Evolutionary conservation across 2,329 filamentous ascomycete species (phyloP).

Genomic region (Talaromyces sp.): DNA sequence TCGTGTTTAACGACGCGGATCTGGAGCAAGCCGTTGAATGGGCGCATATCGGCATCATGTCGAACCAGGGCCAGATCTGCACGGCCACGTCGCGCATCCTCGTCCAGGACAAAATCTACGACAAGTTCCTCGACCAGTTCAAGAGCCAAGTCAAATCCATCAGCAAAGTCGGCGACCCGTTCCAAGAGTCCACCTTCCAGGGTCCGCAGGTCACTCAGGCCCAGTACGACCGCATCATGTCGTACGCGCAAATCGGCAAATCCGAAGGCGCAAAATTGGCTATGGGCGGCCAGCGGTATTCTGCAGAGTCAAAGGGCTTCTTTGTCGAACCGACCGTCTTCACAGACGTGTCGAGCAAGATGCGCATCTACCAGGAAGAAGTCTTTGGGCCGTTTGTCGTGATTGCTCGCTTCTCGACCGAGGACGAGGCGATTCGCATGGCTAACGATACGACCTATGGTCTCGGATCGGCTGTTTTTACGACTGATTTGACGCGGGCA

Average conservation of each 20-base stretch:
- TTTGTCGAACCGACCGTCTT: slow-evolving; percentile 37
- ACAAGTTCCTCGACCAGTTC: slow-evolving; percentile 34
- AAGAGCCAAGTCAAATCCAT: slow-evolving; percentile 26
- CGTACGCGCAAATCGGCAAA: slow-evolving; percentile 40
- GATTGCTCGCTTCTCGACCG: slow-evolving; percentile 33
- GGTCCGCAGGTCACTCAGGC: slow-evolving; percentile 42
- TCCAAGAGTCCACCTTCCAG: slow-evolving; percentile 34
- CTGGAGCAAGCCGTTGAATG: slow-evolving; percentile 49
- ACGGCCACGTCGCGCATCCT: slow-evolving; percentile 54
- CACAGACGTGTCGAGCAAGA: slow-evolving; percentile 26
- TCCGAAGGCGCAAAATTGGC: slow-evolving; percentile 34
- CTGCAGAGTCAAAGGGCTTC: slow-evolving; percentile 30
- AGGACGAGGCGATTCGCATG: slow-evolving; percentile 32
- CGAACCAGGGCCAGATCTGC: slow-evolving; percentile 56
- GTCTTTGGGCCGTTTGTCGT: slow-evolving; percentile 42
- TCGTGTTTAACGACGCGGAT: slow-evolving; percentile 56
- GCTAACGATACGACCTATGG: slow-evolving; percentile 40
- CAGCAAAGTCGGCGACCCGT: slow-evolving; percentile 38
- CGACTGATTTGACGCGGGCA: slow-evolving; percentile 33
- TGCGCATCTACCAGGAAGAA: slow-evolving; percentile 38
- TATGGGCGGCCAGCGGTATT: slow-evolving; percentile 29
- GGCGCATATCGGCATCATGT: slow-evolving; percentile 50
- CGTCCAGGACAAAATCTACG: slow-evolving; percentile 51
- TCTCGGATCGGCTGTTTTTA: slow-evolving; percentile 39
- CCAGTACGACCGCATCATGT: slow-evolving; percentile 40